phyloP scores from a whole-genome alignment of 305 asterid species.

The Plantago lanceolata region DNA sequence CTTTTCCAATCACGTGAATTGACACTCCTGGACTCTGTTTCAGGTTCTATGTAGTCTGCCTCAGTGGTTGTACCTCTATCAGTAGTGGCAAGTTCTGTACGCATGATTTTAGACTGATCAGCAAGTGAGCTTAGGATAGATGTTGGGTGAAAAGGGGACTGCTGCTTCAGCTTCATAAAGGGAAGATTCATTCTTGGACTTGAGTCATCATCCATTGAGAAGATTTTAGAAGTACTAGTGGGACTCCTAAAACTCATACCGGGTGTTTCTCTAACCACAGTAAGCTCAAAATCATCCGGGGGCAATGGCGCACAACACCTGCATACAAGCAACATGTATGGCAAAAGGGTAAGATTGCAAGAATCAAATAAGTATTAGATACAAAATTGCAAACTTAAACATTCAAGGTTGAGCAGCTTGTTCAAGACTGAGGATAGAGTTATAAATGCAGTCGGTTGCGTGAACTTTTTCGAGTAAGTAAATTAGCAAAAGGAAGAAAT shows the following conservation, averaged over 20 bases:
- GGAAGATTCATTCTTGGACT: slow-evolving; percentile 34
- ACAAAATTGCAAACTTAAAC: too few species aligned
- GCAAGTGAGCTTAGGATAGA: slow-evolving; percentile 29
- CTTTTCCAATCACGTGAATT: slow-evolving; percentile 60
- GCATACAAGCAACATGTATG: slow-evolving; percentile 24
- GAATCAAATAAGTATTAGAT: slow-evolving; percentile 2
- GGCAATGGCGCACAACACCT: slow-evolving; percentile 42
- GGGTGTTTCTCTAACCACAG: slow-evolving; percentile 68
- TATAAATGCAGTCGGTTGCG: background rate
- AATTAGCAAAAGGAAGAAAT: slow-evolving; percentile 4
- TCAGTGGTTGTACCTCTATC: slow-evolving; percentile 37
- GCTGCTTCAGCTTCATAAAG: slow-evolving; percentile 32
- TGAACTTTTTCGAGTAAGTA: slow-evolving; percentile 6
- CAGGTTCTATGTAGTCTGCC: slow-evolving; percentile 32
- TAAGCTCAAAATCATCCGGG: slow-evolving; percentile 47
- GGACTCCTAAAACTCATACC: slow-evolving; percentile 29
- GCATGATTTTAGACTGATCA: slow-evolving; percentile 31
- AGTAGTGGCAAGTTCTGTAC: slow-evolving; percentile 43
- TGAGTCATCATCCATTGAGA: slow-evolving; percentile 37
- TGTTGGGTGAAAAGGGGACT: slow-evolving; percentile 35
- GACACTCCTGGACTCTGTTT: slow-evolving; percentile 64
- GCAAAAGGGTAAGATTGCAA: slow-evolving; percentile 9
- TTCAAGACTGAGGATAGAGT: background rate
- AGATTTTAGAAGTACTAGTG: slow-evolving; percentile 32
- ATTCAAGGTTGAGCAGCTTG: background rate